phyloP scores from a whole-genome alignment of 2,329 filamentous ascomycete genomes.

The Polytolypa hystricis region DNA sequence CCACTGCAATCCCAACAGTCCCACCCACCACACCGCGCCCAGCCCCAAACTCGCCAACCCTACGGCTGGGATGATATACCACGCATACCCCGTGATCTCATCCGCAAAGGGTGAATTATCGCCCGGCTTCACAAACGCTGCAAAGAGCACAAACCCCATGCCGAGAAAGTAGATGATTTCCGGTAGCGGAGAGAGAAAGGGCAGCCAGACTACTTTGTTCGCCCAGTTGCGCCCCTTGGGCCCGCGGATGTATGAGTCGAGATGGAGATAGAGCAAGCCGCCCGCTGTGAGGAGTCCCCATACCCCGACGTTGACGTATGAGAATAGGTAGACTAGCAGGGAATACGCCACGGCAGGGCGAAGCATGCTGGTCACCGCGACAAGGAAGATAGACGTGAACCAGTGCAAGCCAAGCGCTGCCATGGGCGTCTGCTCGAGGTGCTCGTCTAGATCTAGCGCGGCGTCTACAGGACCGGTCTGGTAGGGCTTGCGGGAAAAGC shows the following conservation, averaged over 20 bases:
- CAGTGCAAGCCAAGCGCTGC: constrained; percentile 30
- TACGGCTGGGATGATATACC: constrained; percentile 5
- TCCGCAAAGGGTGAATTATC: background rate
- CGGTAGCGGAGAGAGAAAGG: background rate
- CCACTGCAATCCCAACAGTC: background rate
- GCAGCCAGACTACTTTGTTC: constrained; percentile 1
- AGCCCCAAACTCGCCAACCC: constrained; percentile 2
- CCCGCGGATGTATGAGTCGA: too few relatives aligned
- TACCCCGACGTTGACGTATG: constrained; percentile 30
- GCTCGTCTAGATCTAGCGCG: constrained; percentile 6
- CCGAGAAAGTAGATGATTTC: constrained; percentile 2
- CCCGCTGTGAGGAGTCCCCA: constrained; percentile 22
- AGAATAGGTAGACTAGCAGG: constrained; percentile 27
- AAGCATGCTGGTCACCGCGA: constrained; percentile 19
- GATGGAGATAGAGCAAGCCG: constrained; percentile 26
- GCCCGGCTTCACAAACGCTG: constrained; percentile 3
- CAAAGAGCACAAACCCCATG: constrained; percentile 2
- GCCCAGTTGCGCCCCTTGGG: background rate
- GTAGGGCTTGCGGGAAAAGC: constrained; percentile 2
- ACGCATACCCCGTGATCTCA: background rate
- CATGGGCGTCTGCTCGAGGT: constrained; percentile 26
- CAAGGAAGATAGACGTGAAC: constrained; percentile 24
- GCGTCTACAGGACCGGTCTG: constrained; percentile 14
- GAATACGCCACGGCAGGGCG: constrained; percentile 19
- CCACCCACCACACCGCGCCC: constrained; percentile 5